phyloP scores from a whole-genome alignment of 2,329 filamentous ascomycete species.

The Drechslerella coelobrocha region DNA sequence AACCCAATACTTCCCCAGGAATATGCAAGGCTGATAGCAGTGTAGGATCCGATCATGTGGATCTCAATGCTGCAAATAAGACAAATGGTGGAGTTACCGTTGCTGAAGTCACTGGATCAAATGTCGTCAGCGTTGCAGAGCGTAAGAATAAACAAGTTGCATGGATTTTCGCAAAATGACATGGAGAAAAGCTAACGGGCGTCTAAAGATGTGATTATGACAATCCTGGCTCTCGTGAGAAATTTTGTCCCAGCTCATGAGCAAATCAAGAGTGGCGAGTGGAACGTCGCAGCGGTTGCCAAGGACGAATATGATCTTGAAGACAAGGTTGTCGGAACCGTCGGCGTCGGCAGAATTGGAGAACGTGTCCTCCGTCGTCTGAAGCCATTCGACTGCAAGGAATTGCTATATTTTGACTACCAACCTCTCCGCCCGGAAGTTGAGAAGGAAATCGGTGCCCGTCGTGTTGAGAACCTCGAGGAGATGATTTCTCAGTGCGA shows the following conservation, averaged over 20 bases:
- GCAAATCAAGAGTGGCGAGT: conserved; percentile 85
- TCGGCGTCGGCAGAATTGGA: conserved; percentile 95
- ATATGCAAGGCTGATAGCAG: neutral
- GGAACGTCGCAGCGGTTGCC: conserved; percentile 93
- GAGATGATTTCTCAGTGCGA: conserved; percentile 95
- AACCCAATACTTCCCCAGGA: neutral
- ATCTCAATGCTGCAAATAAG: conserved; percentile 95
- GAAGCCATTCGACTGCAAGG: conserved; percentile 99
- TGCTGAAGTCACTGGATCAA: conserved; percentile 92
- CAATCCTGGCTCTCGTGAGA: conserved; percentile 91
- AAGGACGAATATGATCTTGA: conserved; percentile 99
- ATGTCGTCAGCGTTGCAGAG: conserved; percentile 97
- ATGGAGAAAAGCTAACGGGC: neutral
- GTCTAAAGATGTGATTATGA: conserved; percentile 83
- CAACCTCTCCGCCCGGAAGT: conserved; percentile 84
- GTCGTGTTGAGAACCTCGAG: conserved; percentile 85
- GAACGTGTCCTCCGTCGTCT: conserved; percentile 96
- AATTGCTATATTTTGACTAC: conserved; percentile 99
- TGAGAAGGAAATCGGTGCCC: conserved; percentile 94
- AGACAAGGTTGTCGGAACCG: conserved; percentile 95
- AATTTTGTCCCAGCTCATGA: conserved; percentile 99
- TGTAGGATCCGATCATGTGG: conserved; percentile 84
- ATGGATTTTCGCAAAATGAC: neutral
- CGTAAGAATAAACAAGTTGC: conserved; percentile 58
- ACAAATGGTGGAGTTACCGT: conserved; percentile 90